Evolutionary conservation across 345 rosid species (phyloP).

Genomic region (Salix udensis): DNA sequence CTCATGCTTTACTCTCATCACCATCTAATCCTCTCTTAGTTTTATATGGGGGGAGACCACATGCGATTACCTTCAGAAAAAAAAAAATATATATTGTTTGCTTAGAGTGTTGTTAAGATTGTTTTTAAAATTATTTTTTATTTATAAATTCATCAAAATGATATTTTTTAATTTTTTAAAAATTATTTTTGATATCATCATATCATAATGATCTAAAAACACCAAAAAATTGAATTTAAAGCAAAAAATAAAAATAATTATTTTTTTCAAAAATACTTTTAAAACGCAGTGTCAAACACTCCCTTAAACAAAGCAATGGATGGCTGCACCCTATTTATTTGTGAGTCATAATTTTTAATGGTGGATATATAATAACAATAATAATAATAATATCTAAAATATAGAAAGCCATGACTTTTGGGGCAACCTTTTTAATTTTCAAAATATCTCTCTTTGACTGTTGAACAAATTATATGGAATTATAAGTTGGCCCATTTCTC

Average conservation of each 20-base stretch:
- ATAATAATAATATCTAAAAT: slow-evolving; percentile 6
- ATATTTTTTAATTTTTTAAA: no score
- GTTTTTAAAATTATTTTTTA: no score
- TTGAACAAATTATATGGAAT: slow-evolving; percentile 16
- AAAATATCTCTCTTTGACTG: slow-evolving; percentile 42
- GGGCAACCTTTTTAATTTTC: slow-evolving; percentile 8
- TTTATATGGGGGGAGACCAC: slow-evolving; percentile 11
- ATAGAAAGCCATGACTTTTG: slow-evolving; percentile 24
- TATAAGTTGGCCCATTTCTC: slow-evolving; percentile 27
- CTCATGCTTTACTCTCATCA: slow-evolving; percentile 35
- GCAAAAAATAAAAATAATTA: no score
- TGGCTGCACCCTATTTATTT: no score
- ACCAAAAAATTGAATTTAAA: no score
- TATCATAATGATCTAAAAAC: no score
- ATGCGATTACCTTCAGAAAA: background rate
- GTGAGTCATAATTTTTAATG: background rate
- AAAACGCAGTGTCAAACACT: background rate
- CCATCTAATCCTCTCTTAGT: background rate
- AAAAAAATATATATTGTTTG: background rate
- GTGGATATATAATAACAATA: background rate
- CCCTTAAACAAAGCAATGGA: no score
- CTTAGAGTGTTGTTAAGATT: no score
- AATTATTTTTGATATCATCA: no score
- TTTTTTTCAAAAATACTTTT: no score
- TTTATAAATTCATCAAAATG: no score